These are phyloP conservation scores for Microcos paniculata DNA, from an alignment of 345 rosid species.

Conservation along the genomic window DNA sequence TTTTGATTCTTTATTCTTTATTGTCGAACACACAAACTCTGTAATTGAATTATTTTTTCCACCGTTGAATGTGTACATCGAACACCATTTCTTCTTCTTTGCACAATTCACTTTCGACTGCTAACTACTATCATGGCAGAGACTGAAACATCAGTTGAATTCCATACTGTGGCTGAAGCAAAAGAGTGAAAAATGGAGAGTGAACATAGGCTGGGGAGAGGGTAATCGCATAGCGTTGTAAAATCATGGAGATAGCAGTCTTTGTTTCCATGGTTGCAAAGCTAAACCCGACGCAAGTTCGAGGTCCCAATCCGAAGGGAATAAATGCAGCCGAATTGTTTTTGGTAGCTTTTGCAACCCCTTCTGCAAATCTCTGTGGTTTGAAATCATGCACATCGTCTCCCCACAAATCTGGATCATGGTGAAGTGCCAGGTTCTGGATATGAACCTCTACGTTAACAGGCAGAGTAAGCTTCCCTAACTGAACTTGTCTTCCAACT, in stretches of 20 bases:
- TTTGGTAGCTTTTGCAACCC: conserved; percentile 41
- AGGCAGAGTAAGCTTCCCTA: conserved; percentile 35
- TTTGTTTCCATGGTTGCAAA: conserved; percentile 30
- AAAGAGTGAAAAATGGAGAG: conserved; percentile 14
- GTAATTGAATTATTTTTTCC: too few species aligned
- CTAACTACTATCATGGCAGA: background rate
- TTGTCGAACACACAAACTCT: too few species aligned
- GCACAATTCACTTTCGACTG: too few species aligned
- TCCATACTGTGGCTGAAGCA: background rate
- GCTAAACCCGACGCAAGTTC: conserved; percentile 36
- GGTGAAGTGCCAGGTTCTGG: conserved; percentile 27
- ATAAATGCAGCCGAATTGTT: conserved; percentile 29
- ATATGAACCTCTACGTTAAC: conserved; percentile 10
- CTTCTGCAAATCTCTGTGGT: conserved; percentile 45
- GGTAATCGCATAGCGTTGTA: conserved; percentile 28
- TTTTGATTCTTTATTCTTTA: too few species aligned
- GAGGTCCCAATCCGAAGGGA: conserved; percentile 40
- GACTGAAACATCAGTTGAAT: conserved; percentile 33
- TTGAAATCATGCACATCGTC: conserved; percentile 33
- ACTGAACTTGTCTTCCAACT: conserved; percentile 16
- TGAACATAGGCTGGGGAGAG: conserved; percentile 37
- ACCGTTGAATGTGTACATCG: too few species aligned
- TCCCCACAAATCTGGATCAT: conserved; percentile 40
- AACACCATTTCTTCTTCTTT: too few species aligned
- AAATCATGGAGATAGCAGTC: conserved; percentile 24